phyloP scores from a whole-genome alignment of 352 stramenopile species.

The Phytophthora cajani region DNA sequence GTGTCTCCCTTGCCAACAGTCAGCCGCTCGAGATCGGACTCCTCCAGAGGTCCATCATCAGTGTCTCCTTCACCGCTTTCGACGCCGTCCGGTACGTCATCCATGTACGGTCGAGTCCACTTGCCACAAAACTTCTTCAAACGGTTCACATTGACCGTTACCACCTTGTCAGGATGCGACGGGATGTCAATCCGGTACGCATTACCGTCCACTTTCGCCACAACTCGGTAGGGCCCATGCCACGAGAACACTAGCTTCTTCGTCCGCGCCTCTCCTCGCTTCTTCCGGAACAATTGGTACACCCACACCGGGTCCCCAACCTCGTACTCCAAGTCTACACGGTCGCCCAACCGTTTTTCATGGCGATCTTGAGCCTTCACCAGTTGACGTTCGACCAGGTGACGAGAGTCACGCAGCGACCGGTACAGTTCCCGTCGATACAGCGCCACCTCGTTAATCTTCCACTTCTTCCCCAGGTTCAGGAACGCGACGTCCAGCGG shows the following conservation, averaged over 20 bases:
- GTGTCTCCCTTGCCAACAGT: neutral
- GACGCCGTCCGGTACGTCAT: neutral
- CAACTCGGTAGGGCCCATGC: constrained; percentile 12
- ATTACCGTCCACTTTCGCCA: neutral
- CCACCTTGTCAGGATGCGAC: constrained; percentile 5
- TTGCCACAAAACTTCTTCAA: constrained; percentile 6
- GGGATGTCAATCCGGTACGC: constrained; percentile 1
- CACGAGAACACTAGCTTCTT: constrained; percentile 15
- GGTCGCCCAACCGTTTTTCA: neutral
- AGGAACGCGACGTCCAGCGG: constrained; percentile 18
- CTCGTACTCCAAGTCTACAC: neutral
- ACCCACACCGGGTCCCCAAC: constrained; percentile 9
- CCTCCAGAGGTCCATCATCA: neutral
- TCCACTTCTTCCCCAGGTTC: constrained; percentile 10
- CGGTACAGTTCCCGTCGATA: constrained; percentile 2
- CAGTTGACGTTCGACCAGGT: constrained; percentile 13
- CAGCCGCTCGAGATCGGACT: neutral
- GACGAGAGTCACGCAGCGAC: neutral
- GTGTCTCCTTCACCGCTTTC: neutral
- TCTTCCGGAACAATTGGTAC: constrained; percentile 8
- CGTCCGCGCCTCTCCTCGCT: neutral
- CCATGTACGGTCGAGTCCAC: neutral
- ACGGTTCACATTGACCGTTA: constrained; percentile 9
- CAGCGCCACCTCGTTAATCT: constrained; percentile 7
- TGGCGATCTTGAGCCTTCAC: constrained; percentile 3